Conservation (phyloP, 306 rosid species). For the Cajanus cajan region DNA sequence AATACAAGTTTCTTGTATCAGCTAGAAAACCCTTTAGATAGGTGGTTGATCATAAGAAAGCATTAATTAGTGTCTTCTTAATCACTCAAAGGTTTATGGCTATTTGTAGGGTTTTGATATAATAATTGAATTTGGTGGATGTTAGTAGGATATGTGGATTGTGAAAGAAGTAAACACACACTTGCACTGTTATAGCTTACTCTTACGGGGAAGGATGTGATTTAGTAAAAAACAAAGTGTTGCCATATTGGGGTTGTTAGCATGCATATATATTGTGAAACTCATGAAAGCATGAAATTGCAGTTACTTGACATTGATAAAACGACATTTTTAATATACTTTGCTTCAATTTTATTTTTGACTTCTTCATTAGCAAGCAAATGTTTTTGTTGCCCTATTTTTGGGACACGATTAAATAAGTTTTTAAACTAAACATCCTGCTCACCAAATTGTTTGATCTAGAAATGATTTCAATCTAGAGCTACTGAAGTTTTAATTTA, state of each 20-base stretch:
- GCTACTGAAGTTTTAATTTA: neutral
- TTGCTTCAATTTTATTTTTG: neutral
- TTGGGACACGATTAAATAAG: neutral
- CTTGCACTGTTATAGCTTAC: neutral
- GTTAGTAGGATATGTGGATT: neutral
- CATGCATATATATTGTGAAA: neutral
- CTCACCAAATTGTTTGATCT: neutral
- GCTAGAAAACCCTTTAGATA: neutral
- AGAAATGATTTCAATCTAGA: neutral
- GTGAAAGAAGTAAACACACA: neutral
- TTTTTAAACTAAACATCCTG: neutral
- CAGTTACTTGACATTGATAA: neutral
- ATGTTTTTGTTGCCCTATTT: neutral
- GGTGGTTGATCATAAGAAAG: slow-evolving; percentile 20
- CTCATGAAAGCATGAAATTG: neutral
- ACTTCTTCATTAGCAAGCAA: neutral
- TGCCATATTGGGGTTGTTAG: neutral
- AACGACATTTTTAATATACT: neutral
- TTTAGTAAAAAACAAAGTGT: slow-evolving; percentile 11
- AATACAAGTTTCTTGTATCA: slow-evolving; percentile 17
- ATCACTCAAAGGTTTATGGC: slow-evolving; percentile 16
- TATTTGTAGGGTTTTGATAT: neutral
- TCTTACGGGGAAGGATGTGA: neutral
- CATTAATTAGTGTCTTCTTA: slow-evolving; percentile 6
- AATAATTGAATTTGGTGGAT: slow-evolving; percentile 16